Base-by-base conservation (phyloP, 441 rosid species). In the Pelargonium australe region DNA sequence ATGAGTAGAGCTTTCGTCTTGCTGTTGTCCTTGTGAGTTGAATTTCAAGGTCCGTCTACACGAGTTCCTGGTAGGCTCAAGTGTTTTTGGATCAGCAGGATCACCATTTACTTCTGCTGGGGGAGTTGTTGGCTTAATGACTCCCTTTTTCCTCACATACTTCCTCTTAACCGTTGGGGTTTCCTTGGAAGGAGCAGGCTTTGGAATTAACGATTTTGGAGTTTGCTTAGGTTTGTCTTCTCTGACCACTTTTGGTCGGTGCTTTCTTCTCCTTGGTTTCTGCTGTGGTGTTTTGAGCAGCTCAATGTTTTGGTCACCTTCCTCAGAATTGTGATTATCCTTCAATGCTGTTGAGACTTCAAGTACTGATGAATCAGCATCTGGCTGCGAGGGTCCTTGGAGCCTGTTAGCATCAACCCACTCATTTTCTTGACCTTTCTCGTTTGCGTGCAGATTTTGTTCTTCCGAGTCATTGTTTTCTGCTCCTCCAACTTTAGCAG, bases 31-130 rank as follows among this genome's bases (percentile, higher is more conserved):
- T 49, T 72, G 82, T 17, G 25, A 45, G 66, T 78, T 82, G 61
- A 88, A 88, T 64, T 81, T 80, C 67, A 88, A 80, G 44, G 78
- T 77, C 74, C 86, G 76, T 78, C 80, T 85, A 76, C 89, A 85
- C 7, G 78, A 41, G 72, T 75, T 86, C 82, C 78, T 84, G 14
- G 70, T 31, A 7, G 19, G 79, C 66, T 61, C 76, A 34, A 72
- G 65, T 65, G 72, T 66, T 75, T 72, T 73, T 64, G 65, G 73
- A 80, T 68, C 77, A 31, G 72, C 68, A 66, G 82, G 20, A 68
- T 76, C 80, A 41, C 63, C 72, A 9, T 69, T 63, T 64, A 51
- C 78, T 75, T 78, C 81, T 40, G 64, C 66, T 49, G 79, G 71
- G 20, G 78, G 68, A n/a, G 73, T 64, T 49, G 79, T 68, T 25